phyloP scores from a whole-genome alignment of 176 grass and related monocot genomes.

The Aegilops tauschii region DNA sequence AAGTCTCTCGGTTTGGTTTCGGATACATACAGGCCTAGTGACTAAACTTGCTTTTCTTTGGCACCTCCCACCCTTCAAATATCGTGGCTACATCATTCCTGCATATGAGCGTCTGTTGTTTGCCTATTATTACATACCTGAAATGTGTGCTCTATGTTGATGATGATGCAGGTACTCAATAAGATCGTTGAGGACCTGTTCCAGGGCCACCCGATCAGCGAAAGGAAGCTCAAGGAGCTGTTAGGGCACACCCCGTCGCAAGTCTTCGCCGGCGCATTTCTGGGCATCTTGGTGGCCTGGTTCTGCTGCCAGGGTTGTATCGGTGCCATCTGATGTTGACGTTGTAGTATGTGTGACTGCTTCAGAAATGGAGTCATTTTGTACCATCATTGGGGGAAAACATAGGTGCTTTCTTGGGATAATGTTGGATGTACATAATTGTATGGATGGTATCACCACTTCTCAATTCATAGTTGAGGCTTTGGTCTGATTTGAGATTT shows the following conservation, averaged over 20 bases:
- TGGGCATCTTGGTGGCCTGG: slow-evolving; percentile 80
- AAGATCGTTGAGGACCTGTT: slow-evolving; percentile 96
- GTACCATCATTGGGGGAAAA: slow-evolving; percentile 1
- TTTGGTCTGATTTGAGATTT: background rate
- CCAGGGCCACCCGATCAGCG: slow-evolving; percentile 91
- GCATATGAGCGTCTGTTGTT: background rate
- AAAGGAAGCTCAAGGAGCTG: slow-evolving; percentile 95
- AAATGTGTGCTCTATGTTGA: background rate
- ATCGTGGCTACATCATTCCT: background rate
- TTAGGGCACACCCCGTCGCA: slow-evolving; percentile 92
- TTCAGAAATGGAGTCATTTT: slow-evolving; percentile 20
- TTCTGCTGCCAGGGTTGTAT: slow-evolving; percentile 83
- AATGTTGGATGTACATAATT: slow-evolving; percentile 27
- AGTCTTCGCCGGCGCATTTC: slow-evolving; percentile 81
- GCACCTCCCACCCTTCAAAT: background rate
- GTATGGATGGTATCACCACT: background rate
- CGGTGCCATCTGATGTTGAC: slow-evolving; percentile 31
- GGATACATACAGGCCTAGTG: background rate
- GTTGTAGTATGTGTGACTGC: background rate
- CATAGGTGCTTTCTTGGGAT: background rate
- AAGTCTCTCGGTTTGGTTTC: background rate
- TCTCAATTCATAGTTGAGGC: slow-evolving; percentile 15
- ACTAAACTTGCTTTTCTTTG: background rate
- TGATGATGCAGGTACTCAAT: slow-evolving; percentile 76
- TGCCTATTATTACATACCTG: background rate